Conservation (phyloP, 495 filamentous ascomycete genomes). For the Penicillium turbatum region DNA sequence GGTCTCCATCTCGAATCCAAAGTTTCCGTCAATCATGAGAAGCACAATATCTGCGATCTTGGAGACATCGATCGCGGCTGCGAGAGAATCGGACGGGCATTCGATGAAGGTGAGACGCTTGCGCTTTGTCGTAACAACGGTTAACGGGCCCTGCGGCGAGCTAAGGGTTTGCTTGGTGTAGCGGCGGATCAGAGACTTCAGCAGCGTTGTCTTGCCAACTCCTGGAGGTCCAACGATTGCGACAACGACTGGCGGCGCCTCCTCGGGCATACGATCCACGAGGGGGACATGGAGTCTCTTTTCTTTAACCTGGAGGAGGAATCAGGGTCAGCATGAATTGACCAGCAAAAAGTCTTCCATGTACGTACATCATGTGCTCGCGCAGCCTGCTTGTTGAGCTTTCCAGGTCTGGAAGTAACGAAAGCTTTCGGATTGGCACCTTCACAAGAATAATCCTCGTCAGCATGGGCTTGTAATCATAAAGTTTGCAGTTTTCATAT, state of each 20-base stretch:
- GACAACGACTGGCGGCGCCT: slow-evolving; percentile 89
- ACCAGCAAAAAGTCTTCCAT: not conserved
- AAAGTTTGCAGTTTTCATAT: slow-evolving; percentile 14
- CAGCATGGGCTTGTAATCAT: slow-evolving; percentile 11
- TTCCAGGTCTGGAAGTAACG: slow-evolving; percentile 77
- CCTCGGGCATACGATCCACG: slow-evolving; percentile 90
- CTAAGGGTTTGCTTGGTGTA: slow-evolving; percentile 95
- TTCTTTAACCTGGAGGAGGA: slow-evolving; percentile 68
- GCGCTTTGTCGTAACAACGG: slow-evolving; percentile 89
- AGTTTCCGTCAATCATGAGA: slow-evolving; percentile 97
- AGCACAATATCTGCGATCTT: slow-evolving; percentile 97
- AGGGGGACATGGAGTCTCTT: slow-evolving; percentile 93
- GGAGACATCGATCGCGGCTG: slow-evolving; percentile 89
- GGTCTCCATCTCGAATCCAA: slow-evolving; percentile 98
- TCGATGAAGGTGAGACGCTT: slow-evolving; percentile 92
- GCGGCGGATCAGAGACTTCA: slow-evolving; percentile 88
- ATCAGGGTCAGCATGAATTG: slow-evolving; percentile 17
- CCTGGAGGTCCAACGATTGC: slow-evolving; percentile 91
- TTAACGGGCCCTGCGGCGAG: slow-evolving; percentile 85
- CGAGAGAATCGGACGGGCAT: slow-evolving; percentile 88
- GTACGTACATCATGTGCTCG: slow-evolving; percentile 81
- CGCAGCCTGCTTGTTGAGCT: slow-evolving; percentile 75
- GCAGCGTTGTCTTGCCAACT: slow-evolving; percentile 68
- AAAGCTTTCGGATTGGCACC: slow-evolving; percentile 91
- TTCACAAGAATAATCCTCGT: slow-evolving; percentile 25